These are phyloP conservation scores for Lophiotrema nucula DNA, from an alignment of 495 filamentous ascomycete genomes.

Conservation along the genomic window DNA sequence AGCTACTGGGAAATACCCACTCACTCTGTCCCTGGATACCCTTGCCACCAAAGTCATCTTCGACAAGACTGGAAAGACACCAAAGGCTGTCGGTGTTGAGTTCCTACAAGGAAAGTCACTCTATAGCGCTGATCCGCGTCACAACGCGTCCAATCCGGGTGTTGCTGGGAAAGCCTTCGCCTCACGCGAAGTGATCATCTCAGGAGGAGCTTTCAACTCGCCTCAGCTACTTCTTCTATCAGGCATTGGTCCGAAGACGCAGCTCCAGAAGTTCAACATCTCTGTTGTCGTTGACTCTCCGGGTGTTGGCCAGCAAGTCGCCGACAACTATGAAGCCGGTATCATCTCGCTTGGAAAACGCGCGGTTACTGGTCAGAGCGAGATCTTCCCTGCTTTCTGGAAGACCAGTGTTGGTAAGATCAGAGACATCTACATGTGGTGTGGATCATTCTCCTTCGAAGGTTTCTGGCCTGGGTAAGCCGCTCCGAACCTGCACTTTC, in stretches of 20 bases:
- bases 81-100: conserved; percentile 61
- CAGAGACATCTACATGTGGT: conserved; percentile 33
- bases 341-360: conserved; percentile 17
- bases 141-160: conserved; percentile 15
- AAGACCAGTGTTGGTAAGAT: conserved; percentile 20
- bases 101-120: conserved; percentile 60
- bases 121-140: conserved; percentile 58
- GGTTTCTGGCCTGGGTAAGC: conserved; percentile 30
- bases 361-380: conserved; percentile 8
- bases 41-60: conserved; percentile 62
- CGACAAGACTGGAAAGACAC: conserved; percentile 44
- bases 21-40: conserved; percentile 59
- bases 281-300: conserved; percentile 24
- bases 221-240: conserved; percentile 33
- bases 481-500: not conserved
- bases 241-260: conserved; percentile 27
- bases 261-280: conserved; percentile 27
- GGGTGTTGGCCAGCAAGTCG: conserved; percentile 30
- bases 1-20: conserved; percentile 48
- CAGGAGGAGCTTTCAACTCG: conserved; percentile 28
- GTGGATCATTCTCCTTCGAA: conserved; percentile 29
- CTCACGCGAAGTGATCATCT: conserved; percentile 30
- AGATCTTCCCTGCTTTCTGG: conserved; percentile 28
- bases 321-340: conserved; percentile 33
- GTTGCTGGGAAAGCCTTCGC: conserved; percentile 19